These are phyloP conservation scores for Posidonia oceanica DNA, from an alignment of 116 monocot genomes.

Conservation along the genomic window DNA sequence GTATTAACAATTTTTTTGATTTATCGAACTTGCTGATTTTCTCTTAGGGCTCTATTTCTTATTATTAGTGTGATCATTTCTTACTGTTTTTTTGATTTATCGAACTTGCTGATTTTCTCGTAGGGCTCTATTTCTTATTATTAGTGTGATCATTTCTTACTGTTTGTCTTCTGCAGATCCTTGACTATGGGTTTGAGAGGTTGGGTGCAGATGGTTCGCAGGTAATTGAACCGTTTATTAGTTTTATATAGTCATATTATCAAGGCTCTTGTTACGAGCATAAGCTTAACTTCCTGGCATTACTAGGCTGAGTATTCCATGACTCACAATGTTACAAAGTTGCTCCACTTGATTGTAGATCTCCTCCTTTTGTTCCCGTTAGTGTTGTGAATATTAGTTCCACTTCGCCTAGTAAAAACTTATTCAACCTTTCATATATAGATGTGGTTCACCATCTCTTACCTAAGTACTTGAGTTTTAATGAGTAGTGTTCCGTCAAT, in stretches of 20 bases:
- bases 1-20: no score
- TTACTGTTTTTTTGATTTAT: no score
- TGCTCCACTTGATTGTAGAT: not conserved
- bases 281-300: no score
- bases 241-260: not conserved
- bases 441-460: no score
- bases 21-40: no score
- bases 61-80: not conserved
- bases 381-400: not conserved
- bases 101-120: no score
- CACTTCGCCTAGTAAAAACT: no score
- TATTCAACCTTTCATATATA: no score
- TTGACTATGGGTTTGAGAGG: constrained; percentile 70
- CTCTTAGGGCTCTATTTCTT: not conserved
- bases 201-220: constrained; percentile 37
- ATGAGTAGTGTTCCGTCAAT: no score
- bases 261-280: not conserved
- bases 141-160: not conserved
- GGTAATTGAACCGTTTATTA: constrained; percentile 16
- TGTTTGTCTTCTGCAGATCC: constrained; percentile 27
- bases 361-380: not conserved
- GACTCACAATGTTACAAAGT: no score
- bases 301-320: no score
- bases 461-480: no score
- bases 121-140: not conserved